Base-by-base conservation (phyloP, 1,284 basidiomycete genomes). In the Trichosporon coremiiforme region DNA sequence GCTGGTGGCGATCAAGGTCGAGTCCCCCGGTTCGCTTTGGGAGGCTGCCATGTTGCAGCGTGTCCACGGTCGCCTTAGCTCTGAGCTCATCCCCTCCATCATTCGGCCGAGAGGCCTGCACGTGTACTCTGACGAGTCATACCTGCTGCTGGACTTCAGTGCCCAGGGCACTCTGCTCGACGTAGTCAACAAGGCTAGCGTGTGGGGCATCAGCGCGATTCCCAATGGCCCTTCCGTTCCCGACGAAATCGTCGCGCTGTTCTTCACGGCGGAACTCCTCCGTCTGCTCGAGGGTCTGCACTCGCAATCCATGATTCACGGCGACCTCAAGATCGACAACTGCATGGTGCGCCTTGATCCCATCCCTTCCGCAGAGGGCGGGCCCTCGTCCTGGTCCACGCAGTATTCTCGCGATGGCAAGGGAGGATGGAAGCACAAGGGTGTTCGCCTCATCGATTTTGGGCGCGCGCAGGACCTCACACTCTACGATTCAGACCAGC, bases 291-390 rank as follows among this genome's bases (percentile, higher is more conserved):
- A 97, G 78, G 89, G 87, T 22, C 87, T 98, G 81, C 97, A 99
- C 81, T 72, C 81, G 9, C 86, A 87, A 0, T 91, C 92, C 17
- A 91, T 98, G 84, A 91, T 99, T 75, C 97, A 99, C 78, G 96
- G 97, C 55, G 97, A 99, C 84, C 87, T 99, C 76, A 99, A 99
- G 87, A 98, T 98, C 80, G 97, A 99, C 85, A 99, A 99, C 84
- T 98, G 95, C 80, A 87, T 99, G 13, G 86, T 99, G 8, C 89
- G 97, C 4, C 86, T 99, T 31, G 92, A 94, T 10, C 90, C 93
- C 66, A 88, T 92, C 2, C 89, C 91, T 0, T 35, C 47, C 10
- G 35, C 65, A 13, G 73, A 74, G 41, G 90, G 89, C 17, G 90
- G 89, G 1, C 83, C 86, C 0, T 85, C 89, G 2, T 86, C 87